Evolutionary conservation across 352 stramenopile species (phyloP).

Genomic region (Globisporangium canariense): DNA sequence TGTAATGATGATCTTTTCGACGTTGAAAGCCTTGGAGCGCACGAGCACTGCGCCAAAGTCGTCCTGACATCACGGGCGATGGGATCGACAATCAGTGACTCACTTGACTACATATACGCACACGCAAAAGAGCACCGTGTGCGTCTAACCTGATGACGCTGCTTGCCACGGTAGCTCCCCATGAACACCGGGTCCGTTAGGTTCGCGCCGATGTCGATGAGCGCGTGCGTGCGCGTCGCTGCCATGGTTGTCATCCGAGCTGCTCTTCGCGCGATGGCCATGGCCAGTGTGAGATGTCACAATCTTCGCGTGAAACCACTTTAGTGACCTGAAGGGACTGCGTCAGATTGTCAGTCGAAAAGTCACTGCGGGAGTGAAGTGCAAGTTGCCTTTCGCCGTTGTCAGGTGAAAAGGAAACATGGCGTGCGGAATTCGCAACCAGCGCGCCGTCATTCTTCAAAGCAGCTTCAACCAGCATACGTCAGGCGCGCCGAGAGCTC

Average conservation of each 20-base stretch:
- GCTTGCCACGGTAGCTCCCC: conserved; percentile 88
- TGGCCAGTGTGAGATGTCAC: neutral
- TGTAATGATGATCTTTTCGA: conserved; percentile 92
- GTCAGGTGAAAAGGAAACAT: conserved; percentile 9
- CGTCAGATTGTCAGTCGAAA: no score
- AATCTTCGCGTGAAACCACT: neutral
- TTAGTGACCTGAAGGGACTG: neutral
- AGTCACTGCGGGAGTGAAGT: neutral
- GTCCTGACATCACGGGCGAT: conserved; percentile 4
- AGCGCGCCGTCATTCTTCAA: neutral
- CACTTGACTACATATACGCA: neutral
- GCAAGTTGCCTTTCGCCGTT: conserved; percentile 10
- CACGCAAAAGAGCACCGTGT: neutral
- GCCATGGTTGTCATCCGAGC: conserved; percentile 10
- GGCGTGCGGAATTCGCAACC: conserved; percentile 11
- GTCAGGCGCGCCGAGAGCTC: neutral
- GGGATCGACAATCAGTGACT: neutral
- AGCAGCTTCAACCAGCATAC: neutral
- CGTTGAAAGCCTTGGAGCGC: conserved; percentile 75
- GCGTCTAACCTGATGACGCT: conserved; percentile 77
- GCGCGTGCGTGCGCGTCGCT: conserved; percentile 3
- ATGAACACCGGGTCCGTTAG: conserved; percentile 91
- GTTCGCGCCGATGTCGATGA: conserved; percentile 95
- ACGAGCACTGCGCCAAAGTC: conserved; percentile 68
- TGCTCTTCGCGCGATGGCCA: neutral